These are phyloP conservation scores for Candida verbasci DNA, from an alignment of 805 yeast species.

Conservation along the genomic window DNA sequence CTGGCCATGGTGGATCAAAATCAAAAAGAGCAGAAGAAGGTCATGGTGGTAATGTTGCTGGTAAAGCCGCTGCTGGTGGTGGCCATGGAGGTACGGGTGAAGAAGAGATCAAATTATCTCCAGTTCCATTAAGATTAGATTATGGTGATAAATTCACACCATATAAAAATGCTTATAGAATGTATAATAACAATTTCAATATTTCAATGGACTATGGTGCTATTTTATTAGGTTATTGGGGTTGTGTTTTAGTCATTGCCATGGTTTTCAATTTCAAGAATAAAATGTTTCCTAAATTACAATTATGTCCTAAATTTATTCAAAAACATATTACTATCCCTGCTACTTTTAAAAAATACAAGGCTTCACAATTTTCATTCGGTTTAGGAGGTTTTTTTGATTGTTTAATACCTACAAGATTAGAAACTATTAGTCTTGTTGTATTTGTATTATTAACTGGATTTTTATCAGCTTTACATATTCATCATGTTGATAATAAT, in stretches of 20 bases:
- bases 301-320: slow-evolving; percentile 19
- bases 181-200: slow-evolving; percentile 27
- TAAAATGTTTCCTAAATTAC: slow-evolving; percentile 34
- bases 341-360: slow-evolving; percentile 18
- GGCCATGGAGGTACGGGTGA: slow-evolving; percentile 1
- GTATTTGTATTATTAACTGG: slow-evolving; percentile 33
- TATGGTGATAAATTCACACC: slow-evolving; percentile 34
- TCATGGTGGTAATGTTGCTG: slow-evolving; percentile 5
- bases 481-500: slow-evolving; percentile 21
- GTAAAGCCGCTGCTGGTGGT: not conserved
- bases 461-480: slow-evolving; percentile 23
- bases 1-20: not conserved
- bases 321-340: slow-evolving; percentile 26
- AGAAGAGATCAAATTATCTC: slow-evolving; percentile 7
- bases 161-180: slow-evolving; percentile 26
- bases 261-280: slow-evolving; percentile 39
- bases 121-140: slow-evolving; percentile 31
- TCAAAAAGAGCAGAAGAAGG: slow-evolving; percentile 5
- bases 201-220: slow-evolving; percentile 36
- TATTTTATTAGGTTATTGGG: slow-evolving; percentile 49
- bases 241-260: slow-evolving; percentile 36
- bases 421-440: slow-evolving; percentile 42
- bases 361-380: slow-evolving; percentile 10
- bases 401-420: slow-evolving; percentile 47
- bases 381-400: slow-evolving; percentile 12